These are phyloP conservation scores for Fusarium sp. DNA, from an alignment of 2,329 filamentous ascomycete species.

Conservation along the genomic window DNA sequence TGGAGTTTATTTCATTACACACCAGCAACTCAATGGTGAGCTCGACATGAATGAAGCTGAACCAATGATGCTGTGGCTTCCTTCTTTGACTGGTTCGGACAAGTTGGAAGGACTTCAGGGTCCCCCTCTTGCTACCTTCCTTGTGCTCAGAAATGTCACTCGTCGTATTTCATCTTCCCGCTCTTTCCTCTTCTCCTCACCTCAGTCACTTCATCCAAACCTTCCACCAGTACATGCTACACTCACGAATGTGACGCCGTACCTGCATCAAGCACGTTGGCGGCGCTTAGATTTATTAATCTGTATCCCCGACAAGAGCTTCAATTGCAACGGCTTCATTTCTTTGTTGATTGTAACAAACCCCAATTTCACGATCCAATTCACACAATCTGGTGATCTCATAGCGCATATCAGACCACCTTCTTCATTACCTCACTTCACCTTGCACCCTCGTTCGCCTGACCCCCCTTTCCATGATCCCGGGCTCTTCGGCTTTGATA, in stretches of 20 bases:
- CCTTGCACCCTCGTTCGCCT: constrained; percentile 9
- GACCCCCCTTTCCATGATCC: constrained; percentile 12
- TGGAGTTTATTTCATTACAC: constrained; percentile 29
- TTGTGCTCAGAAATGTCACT: constrained; percentile 29
- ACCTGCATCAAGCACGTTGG: constrained; percentile 39
- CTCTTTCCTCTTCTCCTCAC: constrained; percentile 1
- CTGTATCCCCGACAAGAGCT: neutral
- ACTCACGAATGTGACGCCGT: constrained; percentile 26
- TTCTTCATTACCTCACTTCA: constrained; percentile 32
- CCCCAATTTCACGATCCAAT: neutral
- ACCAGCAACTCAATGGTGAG: constrained; percentile 26
- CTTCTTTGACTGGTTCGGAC: constrained; percentile 13
- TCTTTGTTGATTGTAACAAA: neutral
- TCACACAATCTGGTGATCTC: constrained; percentile 36
- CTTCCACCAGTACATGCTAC: constrained; percentile 22
- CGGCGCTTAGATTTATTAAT: constrained; percentile 11
- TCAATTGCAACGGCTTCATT: neutral
- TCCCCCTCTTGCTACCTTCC: neutral
- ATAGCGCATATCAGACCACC: constrained; percentile 45
- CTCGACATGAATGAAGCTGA: neutral
- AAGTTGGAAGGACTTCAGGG: neutral
- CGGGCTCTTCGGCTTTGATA: constrained; percentile 25
- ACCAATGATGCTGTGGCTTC: constrained; percentile 41
- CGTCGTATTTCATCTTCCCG: constrained; percentile 18
- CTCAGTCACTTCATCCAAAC: constrained; percentile 22